A percentile compares a stretch with the other conserved stretches of the same genome.
phyloP scores from a whole-genome alignment of 352 stramenopile species.

The Pelagophyceae sp. region DNA sequence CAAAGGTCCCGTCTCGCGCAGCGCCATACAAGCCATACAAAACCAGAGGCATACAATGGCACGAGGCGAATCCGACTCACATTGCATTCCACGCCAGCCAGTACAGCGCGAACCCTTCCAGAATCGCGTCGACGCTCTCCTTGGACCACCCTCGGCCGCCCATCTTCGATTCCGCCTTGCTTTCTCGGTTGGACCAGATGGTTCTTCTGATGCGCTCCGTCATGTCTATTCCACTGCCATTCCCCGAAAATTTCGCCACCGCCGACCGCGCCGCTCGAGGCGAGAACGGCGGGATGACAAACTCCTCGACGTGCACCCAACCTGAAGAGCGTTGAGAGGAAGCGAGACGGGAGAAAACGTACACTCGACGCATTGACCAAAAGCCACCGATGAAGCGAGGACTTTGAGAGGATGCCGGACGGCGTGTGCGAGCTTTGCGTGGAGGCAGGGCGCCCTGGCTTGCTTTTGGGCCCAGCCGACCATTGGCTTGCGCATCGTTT shows the following conservation, averaged over 20 bases:
- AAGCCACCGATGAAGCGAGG: neutral
- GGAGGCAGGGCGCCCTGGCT: neutral
- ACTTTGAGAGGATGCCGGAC: conserved; percentile 19
- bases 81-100: too few relatives aligned
- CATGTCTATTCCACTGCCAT: neutral
- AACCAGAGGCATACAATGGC: too few relatives aligned
- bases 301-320: conserved; percentile 18
- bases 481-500: neutral
- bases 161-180: neutral
- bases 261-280: neutral
- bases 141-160: conserved; percentile 4
- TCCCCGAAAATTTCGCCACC: neutral
- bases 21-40: too few relatives aligned
- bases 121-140: neutral
- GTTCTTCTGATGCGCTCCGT: neutral
- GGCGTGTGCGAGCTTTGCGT: neutral
- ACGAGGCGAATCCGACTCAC: too few relatives aligned
- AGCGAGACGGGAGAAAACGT: too few relatives aligned
- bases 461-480: neutral
- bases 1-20: too few relatives aligned
- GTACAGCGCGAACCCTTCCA: conserved; percentile 9
- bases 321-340: too few relatives aligned
- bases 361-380: conserved; percentile 21
- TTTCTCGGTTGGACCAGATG: neutral
- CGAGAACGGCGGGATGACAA: neutral